Base-by-base conservation (phyloP, 2,329 filamentous ascomycete genomes). In the Elsinoe arachidis region DNA sequence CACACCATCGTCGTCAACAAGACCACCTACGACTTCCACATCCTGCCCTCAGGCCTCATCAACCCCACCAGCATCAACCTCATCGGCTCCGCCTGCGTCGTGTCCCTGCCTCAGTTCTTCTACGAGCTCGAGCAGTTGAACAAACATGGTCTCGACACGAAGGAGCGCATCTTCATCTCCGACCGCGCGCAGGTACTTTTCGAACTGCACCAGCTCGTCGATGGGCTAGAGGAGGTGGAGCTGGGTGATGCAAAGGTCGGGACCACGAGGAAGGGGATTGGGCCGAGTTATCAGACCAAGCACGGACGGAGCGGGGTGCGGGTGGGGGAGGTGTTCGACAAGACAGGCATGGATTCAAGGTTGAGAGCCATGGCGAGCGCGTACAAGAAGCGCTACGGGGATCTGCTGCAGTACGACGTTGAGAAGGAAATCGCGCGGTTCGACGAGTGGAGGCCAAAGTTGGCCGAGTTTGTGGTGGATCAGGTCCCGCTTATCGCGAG, bases 41-140 rank as follows among this genome's bases (percentile, higher is more conserved):
- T 87, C 59, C 73, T 86, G 52, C 69, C 84, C 21, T 87, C 82
- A 57, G 88, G 88, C 59, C 79, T 91, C 60, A 77, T 91, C 63
- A 88, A 86, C 68, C 84, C 86, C 5, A 74, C 75, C 43, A 87
- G 81, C 69, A 78, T 82, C 65, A 91, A 90, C 73, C 75, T 91
- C 58, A 86, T 91, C 68, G 87, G 76, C 37, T 69, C 67, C 64
- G 74, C 86, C 59, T 85, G 84, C 51, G 85, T 88, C 59, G 83
- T 88, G 63, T 81, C 88, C 70, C 78, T 86, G 57, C 81, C 82
- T 17, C 76, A 76, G 56, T 85, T 87, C 74, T 86, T 86, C 76
- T 78, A 80, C 63, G 84, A 87, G 69, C 74, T 87, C 46, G 73
- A 78, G 59, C 78, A 75, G 14, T 70, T 86, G 23, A 78, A 86